phyloP scores from a whole-genome alignment of 352 stramenopile species.

The Phytophthora pisi region DNA sequence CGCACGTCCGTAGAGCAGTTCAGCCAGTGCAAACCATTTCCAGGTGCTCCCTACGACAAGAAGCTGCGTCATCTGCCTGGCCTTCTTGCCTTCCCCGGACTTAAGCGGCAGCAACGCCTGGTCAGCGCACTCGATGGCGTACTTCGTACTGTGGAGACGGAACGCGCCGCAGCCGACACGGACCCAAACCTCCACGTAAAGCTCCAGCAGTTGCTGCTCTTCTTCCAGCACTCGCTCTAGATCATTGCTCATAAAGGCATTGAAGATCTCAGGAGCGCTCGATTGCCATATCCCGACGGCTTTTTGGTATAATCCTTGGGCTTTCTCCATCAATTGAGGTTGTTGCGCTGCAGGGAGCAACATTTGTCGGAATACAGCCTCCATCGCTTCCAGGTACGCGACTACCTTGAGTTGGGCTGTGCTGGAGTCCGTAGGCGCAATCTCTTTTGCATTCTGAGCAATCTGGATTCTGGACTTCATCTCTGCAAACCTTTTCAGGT shows the following conservation, averaged over 20 bases:
- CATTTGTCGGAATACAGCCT: conserved; percentile 33
- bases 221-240: conserved; percentile 45
- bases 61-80: conserved; percentile 16
- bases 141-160: conserved; percentile 49
- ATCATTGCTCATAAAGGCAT: conserved; percentile 29
- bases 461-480: conserved; percentile 69
- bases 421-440: conserved; percentile 46
- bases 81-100: conserved; percentile 13
- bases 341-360: conserved; percentile 24
- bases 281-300: conserved; percentile 57
- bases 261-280: conserved; percentile 40
- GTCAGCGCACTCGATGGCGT: conserved; percentile 61
- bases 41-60: conserved; percentile 42
- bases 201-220: conserved; percentile 61
- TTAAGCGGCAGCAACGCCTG: conserved; percentile 42
- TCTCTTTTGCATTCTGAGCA: conserved; percentile 73
- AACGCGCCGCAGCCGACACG: conserved; percentile 68
- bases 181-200: conserved; percentile 77
- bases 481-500: conserved; percentile 73
- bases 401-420: conserved; percentile 50
- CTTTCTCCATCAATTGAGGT: conserved; percentile 53
- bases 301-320: conserved; percentile 60
- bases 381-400: conserved; percentile 61
- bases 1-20: conserved; percentile 58
- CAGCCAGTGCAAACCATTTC: conserved; percentile 75